Evolutionary conservation across 176 grass and related monocot species (phyloP).

Genomic region (Thalia dealbata): DNA sequence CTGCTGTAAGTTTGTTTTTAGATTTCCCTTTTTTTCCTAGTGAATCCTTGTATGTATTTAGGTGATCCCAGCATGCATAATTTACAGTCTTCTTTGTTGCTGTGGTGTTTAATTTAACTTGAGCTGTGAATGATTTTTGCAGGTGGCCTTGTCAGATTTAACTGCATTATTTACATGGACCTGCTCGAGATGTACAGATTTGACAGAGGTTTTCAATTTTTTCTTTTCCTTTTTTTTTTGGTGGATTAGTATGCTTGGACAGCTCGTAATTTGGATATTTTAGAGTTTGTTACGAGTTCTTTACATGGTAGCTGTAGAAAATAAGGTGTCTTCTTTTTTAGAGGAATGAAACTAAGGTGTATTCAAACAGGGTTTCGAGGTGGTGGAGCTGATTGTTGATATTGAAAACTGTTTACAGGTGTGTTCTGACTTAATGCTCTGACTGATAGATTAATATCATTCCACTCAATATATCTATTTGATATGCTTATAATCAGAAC

Average conservation of each 20-base stretch:
- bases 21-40: slow-evolving; percentile 1
- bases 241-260: too few relatives aligned
- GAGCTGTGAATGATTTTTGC: neutral
- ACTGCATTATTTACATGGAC: slow-evolving; percentile 31
- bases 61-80: neutral
- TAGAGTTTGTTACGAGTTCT: too few relatives aligned
- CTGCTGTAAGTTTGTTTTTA: slow-evolving; percentile 63
- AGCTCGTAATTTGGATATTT: slow-evolving; percentile 7
- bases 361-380: slow-evolving; percentile 66
- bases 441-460: neutral
- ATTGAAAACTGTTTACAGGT: slow-evolving; percentile 88
- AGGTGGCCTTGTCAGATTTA: slow-evolving; percentile 19
- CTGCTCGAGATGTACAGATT: slow-evolving; percentile 74
- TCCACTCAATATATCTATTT: neutral
- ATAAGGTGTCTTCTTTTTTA: slow-evolving; percentile 15
- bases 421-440: slow-evolving; percentile 6
- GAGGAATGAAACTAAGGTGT: slow-evolving; percentile 12
- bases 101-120: neutral
- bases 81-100: neutral
- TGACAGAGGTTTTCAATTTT: slow-evolving; percentile 45
- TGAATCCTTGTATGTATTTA: neutral
- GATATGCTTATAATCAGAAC: neutral
- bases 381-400: slow-evolving; percentile 79
- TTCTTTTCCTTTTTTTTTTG: neutral
- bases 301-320: neutral